Conservation (phyloP, 2,329 filamentous ascomycete genomes). For the Ilyonectria mors-panacis region DNA sequence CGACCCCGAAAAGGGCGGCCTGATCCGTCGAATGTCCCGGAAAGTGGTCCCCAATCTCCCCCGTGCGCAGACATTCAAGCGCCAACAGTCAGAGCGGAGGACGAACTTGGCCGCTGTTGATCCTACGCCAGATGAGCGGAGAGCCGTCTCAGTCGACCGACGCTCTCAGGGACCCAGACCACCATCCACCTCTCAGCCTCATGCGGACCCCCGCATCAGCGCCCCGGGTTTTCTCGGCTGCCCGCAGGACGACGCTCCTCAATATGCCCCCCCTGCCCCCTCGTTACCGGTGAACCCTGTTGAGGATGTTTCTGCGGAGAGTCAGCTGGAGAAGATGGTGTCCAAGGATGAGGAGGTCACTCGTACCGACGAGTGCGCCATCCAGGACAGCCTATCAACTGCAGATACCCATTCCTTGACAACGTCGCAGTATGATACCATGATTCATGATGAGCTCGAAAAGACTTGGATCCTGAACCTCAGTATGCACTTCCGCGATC, state of each 20-base stretch:
- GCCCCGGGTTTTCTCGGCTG: slow-evolving; percentile 62
- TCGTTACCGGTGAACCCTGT: slow-evolving; percentile 36
- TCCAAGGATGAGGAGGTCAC: slow-evolving; percentile 41
- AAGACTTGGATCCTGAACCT: slow-evolving; percentile 95
- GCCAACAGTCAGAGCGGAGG: slow-evolving; percentile 85
- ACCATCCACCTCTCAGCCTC: slow-evolving; percentile 40
- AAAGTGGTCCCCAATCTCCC: slow-evolving; percentile 85
- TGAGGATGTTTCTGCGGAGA: slow-evolving; percentile 30
- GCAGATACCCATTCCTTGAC: slow-evolving; percentile 65
- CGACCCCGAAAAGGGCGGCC: slow-evolving; percentile 51
- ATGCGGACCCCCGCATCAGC: slow-evolving; percentile 60
- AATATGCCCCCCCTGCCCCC: slow-evolving; percentile 28
- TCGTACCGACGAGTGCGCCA: slow-evolving; percentile 39
- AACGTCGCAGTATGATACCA: slow-evolving; percentile 70
- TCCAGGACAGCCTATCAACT: slow-evolving; percentile 52
- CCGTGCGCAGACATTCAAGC: slow-evolving; percentile 82
- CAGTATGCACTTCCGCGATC: slow-evolving; percentile 98
- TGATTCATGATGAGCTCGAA: slow-evolving; percentile 86
- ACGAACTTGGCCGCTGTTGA: slow-evolving; percentile 79
- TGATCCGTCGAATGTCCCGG: slow-evolving; percentile 62
- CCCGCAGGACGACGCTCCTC: slow-evolving; percentile 38
- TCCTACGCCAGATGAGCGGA: slow-evolving; percentile 75
- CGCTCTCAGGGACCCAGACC: slow-evolving; percentile 56
- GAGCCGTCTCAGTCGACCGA: slow-evolving; percentile 78
- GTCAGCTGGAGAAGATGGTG: slow-evolving; percentile 15